Percentiles rank a stretch among this genome's conserved stretches.
Conservation (phyloP, 495 filamentous ascomycete species). For the Penicillium fimorum region DNA sequence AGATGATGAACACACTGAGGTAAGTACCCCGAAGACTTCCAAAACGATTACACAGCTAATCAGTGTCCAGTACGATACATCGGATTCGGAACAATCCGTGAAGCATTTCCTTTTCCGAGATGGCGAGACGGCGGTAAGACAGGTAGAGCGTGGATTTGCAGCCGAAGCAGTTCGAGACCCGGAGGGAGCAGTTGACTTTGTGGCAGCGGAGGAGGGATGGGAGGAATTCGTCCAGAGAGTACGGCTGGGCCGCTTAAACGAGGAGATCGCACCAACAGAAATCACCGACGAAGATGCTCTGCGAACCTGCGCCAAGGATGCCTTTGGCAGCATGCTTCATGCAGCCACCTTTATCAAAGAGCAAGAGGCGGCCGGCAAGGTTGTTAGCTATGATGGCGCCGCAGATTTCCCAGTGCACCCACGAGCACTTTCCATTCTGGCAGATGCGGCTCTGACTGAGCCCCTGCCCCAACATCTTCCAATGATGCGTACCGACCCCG, state of each 20-base stretch:
- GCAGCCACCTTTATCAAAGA: conserved; percentile 15
- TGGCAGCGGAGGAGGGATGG: conserved; percentile 35
- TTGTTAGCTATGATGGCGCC: conserved; percentile 6
- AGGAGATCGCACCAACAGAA: conserved; percentile 2
- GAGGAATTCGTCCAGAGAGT: conserved; percentile 45
- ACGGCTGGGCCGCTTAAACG: conserved; percentile 31
- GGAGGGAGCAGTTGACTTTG: conserved; percentile 34
- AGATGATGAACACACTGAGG: conserved; percentile 51
- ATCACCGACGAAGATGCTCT: conserved; percentile 1
- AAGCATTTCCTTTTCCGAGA: conserved; percentile 27
- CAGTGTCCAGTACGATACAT: conserved; percentile 38
- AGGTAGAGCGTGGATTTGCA: conserved; percentile 39
- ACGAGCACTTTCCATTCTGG: conserved; percentile 33
- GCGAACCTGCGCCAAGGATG: conserved; percentile 2
- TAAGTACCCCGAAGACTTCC: conserved; percentile 12
- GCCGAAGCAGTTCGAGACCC: conserved; percentile 37
- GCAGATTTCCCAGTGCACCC: conserved; percentile 8
- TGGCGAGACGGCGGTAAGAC: conserved; percentile 24
- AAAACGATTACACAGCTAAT: conserved; percentile 12
- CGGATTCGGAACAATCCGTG: conserved; percentile 36
- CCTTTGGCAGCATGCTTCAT: conserved; percentile 16
- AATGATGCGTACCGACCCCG: conserved; percentile 25
- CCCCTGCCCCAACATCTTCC: conserved; percentile 24
- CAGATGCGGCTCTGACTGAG: conserved; percentile 36
- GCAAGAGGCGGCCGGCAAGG: not conserved